These are phyloP conservation scores for Guillardia theta DNA, from an alignment of 78 protist species.

Conservation along the genomic window DNA sequence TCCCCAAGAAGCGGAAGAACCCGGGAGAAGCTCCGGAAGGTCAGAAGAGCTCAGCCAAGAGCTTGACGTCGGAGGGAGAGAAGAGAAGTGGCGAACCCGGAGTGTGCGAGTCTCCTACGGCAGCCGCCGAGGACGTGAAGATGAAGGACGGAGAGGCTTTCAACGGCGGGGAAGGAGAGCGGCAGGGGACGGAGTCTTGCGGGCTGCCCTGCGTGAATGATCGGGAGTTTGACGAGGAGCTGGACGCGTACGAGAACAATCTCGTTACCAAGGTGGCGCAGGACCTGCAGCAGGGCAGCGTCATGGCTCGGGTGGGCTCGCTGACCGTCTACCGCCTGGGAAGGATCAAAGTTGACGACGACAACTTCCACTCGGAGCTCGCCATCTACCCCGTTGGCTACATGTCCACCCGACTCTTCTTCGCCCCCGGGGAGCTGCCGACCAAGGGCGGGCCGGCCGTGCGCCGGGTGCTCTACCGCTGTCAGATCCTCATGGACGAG, in stretches of 20 bases:
- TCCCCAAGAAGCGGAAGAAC: no score
- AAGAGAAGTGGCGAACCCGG: no score
- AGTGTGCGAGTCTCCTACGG: background rate
- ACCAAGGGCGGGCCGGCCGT: background rate
- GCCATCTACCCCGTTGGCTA: constrained; percentile 37
- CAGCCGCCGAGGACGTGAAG: background rate
- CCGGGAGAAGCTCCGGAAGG: no score
- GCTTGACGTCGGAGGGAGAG: no score
- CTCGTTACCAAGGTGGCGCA: background rate
- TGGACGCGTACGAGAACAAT: background rate
- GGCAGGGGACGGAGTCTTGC: background rate
- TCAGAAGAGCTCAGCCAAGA: no score
- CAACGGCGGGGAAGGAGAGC: no score
- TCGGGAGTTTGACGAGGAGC: background rate
- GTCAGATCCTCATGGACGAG: background rate
- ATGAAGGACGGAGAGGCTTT: no score
- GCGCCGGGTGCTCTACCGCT: background rate
- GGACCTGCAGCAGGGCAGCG: background rate
- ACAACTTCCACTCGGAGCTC: constrained; percentile 9
- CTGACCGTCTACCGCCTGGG: background rate
- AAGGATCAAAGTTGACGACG: background rate
- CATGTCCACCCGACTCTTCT: background rate
- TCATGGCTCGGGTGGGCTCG: background rate
- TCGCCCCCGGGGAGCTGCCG: background rate
- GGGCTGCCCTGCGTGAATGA: background rate